phyloP scores from a whole-genome alignment of 495 filamentous ascomycete species.

The Aspergillus biplanus region DNA sequence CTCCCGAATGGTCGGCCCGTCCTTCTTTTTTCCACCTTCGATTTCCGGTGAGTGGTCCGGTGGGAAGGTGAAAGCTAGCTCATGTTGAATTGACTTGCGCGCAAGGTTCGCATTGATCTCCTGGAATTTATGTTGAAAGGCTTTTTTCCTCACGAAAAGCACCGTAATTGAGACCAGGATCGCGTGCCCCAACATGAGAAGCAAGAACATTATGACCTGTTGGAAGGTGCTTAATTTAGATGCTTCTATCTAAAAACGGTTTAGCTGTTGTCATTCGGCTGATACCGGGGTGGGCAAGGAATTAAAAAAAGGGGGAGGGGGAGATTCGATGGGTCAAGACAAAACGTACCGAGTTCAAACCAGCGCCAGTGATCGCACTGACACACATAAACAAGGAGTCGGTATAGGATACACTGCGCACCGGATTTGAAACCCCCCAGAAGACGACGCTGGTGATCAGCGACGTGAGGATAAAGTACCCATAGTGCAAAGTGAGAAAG shows the following conservation, averaged over 20 bases:
- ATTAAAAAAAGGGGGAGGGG: background rate
- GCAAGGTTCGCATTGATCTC: constrained; percentile 55
- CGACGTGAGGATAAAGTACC: constrained; percentile 72
- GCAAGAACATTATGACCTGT: constrained; percentile 71
- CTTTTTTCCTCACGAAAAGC: constrained; percentile 63
- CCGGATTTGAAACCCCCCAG: constrained; percentile 67
- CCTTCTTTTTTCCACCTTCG: background rate
- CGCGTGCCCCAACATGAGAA: constrained; percentile 73
- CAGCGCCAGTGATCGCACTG: constrained; percentile 81
- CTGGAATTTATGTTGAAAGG: constrained; percentile 70
- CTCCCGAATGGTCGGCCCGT: background rate
- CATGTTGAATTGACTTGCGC: constrained; percentile 16
- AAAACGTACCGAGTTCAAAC: constrained; percentile 66
- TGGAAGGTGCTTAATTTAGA: constrained; percentile 78
- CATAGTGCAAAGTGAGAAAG: constrained; percentile 78
- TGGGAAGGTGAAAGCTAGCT: constrained; percentile 20
- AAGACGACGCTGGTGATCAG: constrained; percentile 73
- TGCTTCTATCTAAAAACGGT: constrained; percentile 53
- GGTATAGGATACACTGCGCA: constrained; percentile 66
- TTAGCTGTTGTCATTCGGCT: constrained; percentile 2
- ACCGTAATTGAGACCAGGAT: constrained; percentile 48
- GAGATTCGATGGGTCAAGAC: background rate
- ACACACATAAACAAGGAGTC: constrained; percentile 78
- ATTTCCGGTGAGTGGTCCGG: background rate
- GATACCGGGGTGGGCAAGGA: background rate